Evolutionary conservation across 257 asterid species (phyloP).

Genomic region (Galeopsis tetrahit): DNA sequence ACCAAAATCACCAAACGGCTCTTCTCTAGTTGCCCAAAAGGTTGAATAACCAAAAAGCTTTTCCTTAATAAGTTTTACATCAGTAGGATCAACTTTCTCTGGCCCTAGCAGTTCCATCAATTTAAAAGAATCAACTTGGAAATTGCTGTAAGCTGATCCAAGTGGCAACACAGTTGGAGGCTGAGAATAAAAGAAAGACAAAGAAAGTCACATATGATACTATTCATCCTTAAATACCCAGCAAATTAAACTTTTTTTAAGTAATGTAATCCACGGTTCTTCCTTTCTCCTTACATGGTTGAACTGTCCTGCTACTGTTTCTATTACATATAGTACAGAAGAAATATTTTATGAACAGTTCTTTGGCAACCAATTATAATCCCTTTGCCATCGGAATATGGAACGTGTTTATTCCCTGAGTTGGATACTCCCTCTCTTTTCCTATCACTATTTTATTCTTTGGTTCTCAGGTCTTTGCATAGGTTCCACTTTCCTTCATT

Average conservation of each 20-base stretch:
- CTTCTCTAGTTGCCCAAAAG: constrained; percentile 92
- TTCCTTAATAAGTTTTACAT: constrained; percentile 76
- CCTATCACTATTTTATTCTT: not conserved
- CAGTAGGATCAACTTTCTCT: constrained; percentile 86
- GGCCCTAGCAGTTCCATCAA: constrained; percentile 95
- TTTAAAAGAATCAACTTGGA: constrained; percentile 91
- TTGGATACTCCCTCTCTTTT: not conserved
- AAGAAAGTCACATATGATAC: constrained; percentile 12
- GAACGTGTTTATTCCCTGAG: not conserved
- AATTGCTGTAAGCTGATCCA: constrained; percentile 68
- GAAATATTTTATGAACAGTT: not conserved
- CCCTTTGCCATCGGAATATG: not conserved
- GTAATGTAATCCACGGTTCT: not conserved
- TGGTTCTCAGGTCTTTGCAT: not conserved
- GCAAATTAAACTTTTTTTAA: not conserved
- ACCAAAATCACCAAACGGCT: constrained; percentile 88
- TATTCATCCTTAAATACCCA: constrained; percentile 21
- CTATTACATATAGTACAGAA: not conserved
- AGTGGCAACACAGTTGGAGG: constrained; percentile 50
- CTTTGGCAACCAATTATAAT: not conserved
- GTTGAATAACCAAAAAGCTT: constrained; percentile 94
- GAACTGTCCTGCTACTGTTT: constrained; percentile 6
- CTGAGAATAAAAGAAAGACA: constrained; percentile 39
- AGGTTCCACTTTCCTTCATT: not conserved
- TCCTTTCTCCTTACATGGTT: not conserved